Conservation (phyloP, 2,329 filamentous ascomycete genomes). For the Aspergillus tubingensis region DNA sequence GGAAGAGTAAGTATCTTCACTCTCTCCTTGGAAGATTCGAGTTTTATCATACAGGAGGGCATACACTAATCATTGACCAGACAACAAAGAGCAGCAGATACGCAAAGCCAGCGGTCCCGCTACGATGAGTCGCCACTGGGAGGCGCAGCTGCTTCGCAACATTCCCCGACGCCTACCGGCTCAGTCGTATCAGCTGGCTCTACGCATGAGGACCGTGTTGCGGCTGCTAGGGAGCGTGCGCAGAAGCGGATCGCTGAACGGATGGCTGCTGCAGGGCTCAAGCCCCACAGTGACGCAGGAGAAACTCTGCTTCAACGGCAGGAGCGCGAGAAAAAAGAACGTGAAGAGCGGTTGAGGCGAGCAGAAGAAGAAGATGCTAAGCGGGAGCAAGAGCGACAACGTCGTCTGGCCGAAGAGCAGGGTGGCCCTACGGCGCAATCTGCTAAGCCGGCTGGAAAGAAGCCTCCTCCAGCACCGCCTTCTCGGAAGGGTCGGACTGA, state of each 20-base stretch:
- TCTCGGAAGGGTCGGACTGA: constrained; percentile 68
- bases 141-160: constrained; percentile 28
- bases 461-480: constrained; percentile 70
- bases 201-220: constrained; percentile 89
- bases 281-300: constrained; percentile 73
- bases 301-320: constrained; percentile 81
- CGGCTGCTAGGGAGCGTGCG: constrained; percentile 95
- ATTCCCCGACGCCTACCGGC: constrained; percentile 51
- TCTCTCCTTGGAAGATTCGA: background rate
- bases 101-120: constrained; percentile 54
- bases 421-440: constrained; percentile 61
- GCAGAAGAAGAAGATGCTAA: constrained; percentile 93
- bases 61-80: constrained; percentile 29
- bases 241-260: constrained; percentile 97
- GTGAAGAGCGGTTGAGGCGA: constrained; percentile 81
- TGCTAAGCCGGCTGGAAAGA: constrained; percentile 61
- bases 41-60: background rate
- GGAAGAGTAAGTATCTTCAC: constrained; percentile 53
- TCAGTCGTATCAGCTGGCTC: constrained; percentile 78
- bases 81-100: constrained; percentile 56
- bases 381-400: constrained; percentile 83
- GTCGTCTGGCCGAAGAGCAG: constrained; percentile 73
- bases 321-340: constrained; percentile 84
- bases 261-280: constrained; percentile 88
- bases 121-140: constrained; percentile 55